Evolutionary conservation across 2,329 filamentous ascomycete genomes (phyloP).

Genomic region (Graphium sp.): DNA sequence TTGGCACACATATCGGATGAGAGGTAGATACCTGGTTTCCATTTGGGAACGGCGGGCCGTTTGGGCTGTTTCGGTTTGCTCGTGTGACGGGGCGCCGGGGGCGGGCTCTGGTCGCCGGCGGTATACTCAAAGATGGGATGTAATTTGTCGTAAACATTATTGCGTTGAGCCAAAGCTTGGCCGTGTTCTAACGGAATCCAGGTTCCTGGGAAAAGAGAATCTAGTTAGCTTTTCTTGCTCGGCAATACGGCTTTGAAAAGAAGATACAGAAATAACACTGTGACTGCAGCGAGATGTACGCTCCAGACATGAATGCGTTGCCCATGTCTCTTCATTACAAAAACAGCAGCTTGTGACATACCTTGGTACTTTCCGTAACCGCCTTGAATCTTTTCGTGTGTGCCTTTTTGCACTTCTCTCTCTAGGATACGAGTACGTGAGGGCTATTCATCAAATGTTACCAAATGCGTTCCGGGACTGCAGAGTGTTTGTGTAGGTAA

Average conservation of each 20-base stretch:
- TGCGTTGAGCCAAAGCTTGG: conserved; percentile 66
- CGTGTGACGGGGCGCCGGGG: conserved; percentile 83
- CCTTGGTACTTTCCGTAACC: conserved; percentile 98
- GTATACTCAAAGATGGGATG: conserved; percentile 79
- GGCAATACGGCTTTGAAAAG: conserved; percentile 5
- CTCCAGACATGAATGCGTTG: not conserved
- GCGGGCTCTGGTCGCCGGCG: conserved; percentile 72
- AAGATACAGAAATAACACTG: not conserved
- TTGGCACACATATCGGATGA: too few species aligned
- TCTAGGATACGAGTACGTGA: conserved; percentile 89
- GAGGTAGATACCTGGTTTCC: too few species aligned
- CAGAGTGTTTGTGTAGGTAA: not conserved
- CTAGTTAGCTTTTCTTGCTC: not conserved
- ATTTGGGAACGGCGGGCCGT: conserved; percentile 47
- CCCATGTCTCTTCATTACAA: not conserved
- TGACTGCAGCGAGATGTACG: too few species aligned
- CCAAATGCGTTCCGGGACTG: not conserved
- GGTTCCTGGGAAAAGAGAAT: conserved; percentile 41
- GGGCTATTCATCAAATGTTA: conserved; percentile 24
- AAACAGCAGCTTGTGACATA: conserved; percentile 15
- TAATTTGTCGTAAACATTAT: conserved; percentile 72
- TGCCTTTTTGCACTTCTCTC: conserved; percentile 88
- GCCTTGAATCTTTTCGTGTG: conserved; percentile 95
- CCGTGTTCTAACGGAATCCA: conserved; percentile 87
- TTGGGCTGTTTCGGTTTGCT: conserved; percentile 70